phyloP scores from a whole-genome alignment of 2,329 filamentous ascomycete genomes.

The Claviceps sp. region DNA sequence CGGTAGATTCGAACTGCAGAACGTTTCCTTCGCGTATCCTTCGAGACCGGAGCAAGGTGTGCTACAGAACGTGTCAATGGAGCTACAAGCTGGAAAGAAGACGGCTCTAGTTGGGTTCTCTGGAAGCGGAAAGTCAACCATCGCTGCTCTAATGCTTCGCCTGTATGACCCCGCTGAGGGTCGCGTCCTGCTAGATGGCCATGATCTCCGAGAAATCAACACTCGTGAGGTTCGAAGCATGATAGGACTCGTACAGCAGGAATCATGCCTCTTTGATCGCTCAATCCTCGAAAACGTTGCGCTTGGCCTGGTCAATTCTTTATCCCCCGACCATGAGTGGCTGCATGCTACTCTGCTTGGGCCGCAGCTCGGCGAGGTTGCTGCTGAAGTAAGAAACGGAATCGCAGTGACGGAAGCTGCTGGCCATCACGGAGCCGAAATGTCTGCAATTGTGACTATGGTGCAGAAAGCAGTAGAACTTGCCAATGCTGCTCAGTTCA shows the following conservation, averaged over 20 bases:
- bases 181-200: slow-evolving; percentile 22
- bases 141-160: slow-evolving; percentile 51
- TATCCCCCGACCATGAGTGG: slow-evolving; percentile 30
- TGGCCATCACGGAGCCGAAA: background rate
- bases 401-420: background rate
- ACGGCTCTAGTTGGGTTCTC: slow-evolving; percentile 59
- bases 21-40: slow-evolving; percentile 24
- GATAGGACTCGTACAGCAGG: slow-evolving; percentile 48
- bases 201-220: slow-evolving; percentile 38
- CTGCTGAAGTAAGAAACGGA: background rate
- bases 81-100: slow-evolving; percentile 37
- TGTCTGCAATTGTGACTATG: background rate
- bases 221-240: slow-evolving; percentile 40
- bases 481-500: background rate
- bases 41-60: slow-evolving; percentile 26
- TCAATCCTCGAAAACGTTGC: slow-evolving; percentile 39
- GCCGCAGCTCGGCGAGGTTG: background rate
- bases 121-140: slow-evolving; percentile 55
- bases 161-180: slow-evolving; percentile 44
- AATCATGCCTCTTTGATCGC: slow-evolving; percentile 47
- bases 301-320: slow-evolving; percentile 23
- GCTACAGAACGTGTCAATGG: background rate
- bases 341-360: slow-evolving; percentile 15
- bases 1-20: slow-evolving; percentile 14
- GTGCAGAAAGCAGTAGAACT: background rate